These are phyloP conservation scores for Chrysoporthe puriensis DNA, from an alignment of 2,329 filamentous ascomycete species.

Conservation along the genomic window DNA sequence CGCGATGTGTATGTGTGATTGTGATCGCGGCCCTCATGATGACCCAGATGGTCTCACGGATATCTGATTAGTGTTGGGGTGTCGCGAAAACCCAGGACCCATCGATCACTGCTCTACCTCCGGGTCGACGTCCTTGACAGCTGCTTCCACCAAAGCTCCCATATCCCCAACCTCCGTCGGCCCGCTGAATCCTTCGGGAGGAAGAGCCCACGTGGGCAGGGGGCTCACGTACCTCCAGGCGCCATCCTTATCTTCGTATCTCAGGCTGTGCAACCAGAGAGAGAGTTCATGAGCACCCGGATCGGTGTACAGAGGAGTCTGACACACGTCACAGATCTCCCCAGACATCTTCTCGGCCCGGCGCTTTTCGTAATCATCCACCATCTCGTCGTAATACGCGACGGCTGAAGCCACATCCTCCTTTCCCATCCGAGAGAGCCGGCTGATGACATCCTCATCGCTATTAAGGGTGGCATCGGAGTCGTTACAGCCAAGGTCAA, in stretches of 20 bases:
- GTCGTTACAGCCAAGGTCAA: constrained; percentile 71
- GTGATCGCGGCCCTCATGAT: neutral
- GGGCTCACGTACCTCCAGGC: constrained; percentile 86
- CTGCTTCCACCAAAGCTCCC: constrained; percentile 62
- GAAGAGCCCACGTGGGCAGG: constrained; percentile 84
- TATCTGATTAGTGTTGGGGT: neutral
- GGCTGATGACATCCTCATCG: constrained; percentile 87
- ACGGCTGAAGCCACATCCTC: constrained; percentile 88
- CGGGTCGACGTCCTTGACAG: constrained; percentile 47
- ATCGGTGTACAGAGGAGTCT: constrained; percentile 90
- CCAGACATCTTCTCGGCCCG: constrained; percentile 95
- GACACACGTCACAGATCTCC: constrained; percentile 76
- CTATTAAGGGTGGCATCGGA: constrained; percentile 69
- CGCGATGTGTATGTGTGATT: neutral
- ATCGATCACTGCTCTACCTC: constrained; percentile 39
- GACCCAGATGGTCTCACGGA: neutral
- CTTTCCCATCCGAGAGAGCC: constrained; percentile 89
- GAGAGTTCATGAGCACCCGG: constrained; percentile 88
- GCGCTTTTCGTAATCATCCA: constrained; percentile 84
- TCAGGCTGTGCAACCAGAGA: constrained; percentile 89
- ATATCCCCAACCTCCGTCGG: constrained; percentile 69
- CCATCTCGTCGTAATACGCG: constrained; percentile 92
- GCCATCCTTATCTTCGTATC: constrained; percentile 83
- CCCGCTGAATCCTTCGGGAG: constrained; percentile 72
- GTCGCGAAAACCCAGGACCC: neutral